These are phyloP conservation scores for Tephrocybe sp. DNA, from an alignment of 768 basidiomycete genomes.

Conservation along the genomic window DNA sequence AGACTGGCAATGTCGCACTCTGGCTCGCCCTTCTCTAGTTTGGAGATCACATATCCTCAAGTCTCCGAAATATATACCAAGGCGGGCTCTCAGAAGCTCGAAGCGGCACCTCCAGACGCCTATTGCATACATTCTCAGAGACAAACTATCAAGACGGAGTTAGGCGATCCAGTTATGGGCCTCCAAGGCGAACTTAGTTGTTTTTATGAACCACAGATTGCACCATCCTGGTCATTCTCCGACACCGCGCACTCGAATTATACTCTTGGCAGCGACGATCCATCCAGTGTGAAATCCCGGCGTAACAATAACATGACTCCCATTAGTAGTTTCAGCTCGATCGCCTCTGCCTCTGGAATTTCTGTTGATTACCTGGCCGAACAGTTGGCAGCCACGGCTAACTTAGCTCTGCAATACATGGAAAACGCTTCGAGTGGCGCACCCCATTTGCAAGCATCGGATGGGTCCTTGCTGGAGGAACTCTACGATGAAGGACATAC, in stretches of 20 bases:
- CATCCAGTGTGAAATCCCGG: background rate
- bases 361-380: slow-evolving; percentile 31
- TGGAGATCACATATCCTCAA: slow-evolving; percentile 15
- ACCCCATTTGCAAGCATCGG: background rate
- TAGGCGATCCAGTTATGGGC: slow-evolving; percentile 10
- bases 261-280: background rate
- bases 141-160: slow-evolving; percentile 2
- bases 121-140: background rate
- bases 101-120: background rate
- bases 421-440: slow-evolving; percentile 3
- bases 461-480: slow-evolving; percentile 8
- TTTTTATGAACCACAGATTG: slow-evolving; percentile 12
- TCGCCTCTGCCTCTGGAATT: slow-evolving; percentile 32
- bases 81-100: background rate
- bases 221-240: slow-evolving; percentile 14
- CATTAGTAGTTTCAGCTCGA: slow-evolving; percentile 24
- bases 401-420: slow-evolving; percentile 31
- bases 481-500: background rate
- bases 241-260: slow-evolving; percentile 1
- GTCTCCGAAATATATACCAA: background rate
- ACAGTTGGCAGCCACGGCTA: slow-evolving; percentile 35
- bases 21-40: slow-evolving; percentile 21
- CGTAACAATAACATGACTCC: slow-evolving; percentile 3
- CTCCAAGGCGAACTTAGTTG: slow-evolving; percentile 16
- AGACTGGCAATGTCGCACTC: slow-evolving; percentile 14